phyloP scores from a whole-genome alignment of 1,284 basidiomycete genomes.

The Coniferiporia sulphurascens region DNA sequence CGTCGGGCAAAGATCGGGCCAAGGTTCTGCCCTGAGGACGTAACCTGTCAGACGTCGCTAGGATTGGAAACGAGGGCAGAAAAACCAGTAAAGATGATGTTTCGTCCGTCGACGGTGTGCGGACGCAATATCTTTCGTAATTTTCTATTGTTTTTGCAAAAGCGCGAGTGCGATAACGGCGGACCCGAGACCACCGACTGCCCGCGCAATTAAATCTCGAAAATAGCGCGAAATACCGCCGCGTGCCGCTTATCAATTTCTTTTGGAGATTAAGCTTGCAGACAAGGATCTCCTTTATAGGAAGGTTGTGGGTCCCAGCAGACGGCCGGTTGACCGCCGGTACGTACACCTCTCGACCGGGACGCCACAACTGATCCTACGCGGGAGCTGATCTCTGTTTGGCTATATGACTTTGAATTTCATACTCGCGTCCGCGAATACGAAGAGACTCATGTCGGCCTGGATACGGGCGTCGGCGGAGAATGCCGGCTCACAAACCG shows the following conservation, averaged over 20 bases:
- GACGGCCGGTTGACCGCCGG: neutral
- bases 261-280: neutral
- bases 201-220: neutral
- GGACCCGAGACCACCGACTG: neutral
- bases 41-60: neutral
- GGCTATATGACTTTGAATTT: constrained; percentile 1
- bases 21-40: neutral
- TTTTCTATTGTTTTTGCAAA: neutral
- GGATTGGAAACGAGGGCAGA: no score
- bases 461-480: no score
- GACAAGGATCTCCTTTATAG: neutral
- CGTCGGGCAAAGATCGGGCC: neutral
- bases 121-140: neutral
- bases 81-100: no score
- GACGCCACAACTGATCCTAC: neutral
- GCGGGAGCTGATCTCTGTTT: neutral
- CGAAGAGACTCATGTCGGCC: neutral
- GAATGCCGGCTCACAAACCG: no score
- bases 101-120: neutral
- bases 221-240: neutral
- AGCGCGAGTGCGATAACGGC: neutral
- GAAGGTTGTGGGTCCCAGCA: no score
- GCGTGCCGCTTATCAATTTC: neutral
- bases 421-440: neutral
- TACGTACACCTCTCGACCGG: neutral